Percentiles rank a stretch among this genome's conserved stretches.
Conservation (phyloP, 805 yeast species). For the Schwanniomyces sp. region DNA sequence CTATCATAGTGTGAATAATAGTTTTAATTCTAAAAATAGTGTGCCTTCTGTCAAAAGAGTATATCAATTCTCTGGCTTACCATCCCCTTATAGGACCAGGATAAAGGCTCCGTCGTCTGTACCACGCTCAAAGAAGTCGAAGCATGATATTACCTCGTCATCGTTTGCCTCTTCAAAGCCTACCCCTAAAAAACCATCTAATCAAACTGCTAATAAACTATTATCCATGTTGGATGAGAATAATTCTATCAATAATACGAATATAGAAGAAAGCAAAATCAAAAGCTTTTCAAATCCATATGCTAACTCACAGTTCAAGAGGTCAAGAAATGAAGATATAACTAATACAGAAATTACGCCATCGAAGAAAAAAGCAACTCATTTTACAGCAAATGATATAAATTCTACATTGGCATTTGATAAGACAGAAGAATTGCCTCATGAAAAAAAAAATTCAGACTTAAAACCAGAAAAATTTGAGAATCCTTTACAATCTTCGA, state of each 20-base stretch:
- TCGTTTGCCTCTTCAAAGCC: not conserved
- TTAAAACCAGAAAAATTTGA: not conserved
- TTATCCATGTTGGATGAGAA: constrained; percentile 37
- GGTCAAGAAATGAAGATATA: constrained; percentile 7
- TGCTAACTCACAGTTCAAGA: constrained; percentile 9
- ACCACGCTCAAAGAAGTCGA: constrained; percentile 6
- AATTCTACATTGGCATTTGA: constrained; percentile 35
- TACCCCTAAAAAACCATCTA: constrained; percentile 18
- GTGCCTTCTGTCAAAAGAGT: constrained; percentile 41
- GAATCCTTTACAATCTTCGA: not conserved
- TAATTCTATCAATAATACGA: constrained; percentile 4
- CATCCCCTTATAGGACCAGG: constrained; percentile 44
- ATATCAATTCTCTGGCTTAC: constrained; percentile 45
- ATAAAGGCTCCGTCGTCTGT: constrained; percentile 30
- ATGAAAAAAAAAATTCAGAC: not conserved
- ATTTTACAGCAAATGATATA: constrained; percentile 36
- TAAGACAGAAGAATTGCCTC: constrained; percentile 25
- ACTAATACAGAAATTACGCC: constrained; percentile 2
- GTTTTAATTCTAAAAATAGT: constrained; percentile 15
- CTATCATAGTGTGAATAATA: constrained; percentile 31
- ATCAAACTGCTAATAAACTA: constrained; percentile 38
- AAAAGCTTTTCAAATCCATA: constrained; percentile 22
- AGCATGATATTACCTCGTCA: not conserved
- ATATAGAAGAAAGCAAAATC: constrained; percentile 1
- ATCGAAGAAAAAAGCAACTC: constrained; percentile 5